These are phyloP conservation scores for Colletotrichum euphorbiae DNA, from an alignment of 2,329 filamentous ascomycete genomes.

Conservation along the genomic window DNA sequence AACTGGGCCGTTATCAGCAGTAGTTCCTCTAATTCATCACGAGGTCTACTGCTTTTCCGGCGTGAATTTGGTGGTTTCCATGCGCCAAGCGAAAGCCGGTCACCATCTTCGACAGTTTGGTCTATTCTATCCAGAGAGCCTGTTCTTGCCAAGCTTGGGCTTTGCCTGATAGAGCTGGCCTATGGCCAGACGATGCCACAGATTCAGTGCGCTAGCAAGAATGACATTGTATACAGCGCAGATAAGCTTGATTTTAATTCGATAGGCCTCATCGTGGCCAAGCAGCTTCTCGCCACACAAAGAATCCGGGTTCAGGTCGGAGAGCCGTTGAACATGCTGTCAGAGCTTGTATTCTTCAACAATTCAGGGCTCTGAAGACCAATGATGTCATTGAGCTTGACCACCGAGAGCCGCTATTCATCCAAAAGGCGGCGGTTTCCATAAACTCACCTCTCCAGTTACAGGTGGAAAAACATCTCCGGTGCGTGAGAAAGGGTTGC, in stretches of 20 bases:
- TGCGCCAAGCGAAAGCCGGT: fast-evolving
- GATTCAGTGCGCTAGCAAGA: background rate
- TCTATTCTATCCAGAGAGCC: background rate
- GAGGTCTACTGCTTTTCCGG: background rate
- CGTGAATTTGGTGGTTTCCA: background rate
- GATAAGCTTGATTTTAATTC: background rate
- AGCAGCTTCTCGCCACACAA: background rate
- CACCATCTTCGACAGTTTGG: background rate
- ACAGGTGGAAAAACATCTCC: background rate
- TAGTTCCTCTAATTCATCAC: background rate
- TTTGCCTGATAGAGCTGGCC: background rate
- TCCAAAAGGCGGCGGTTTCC: background rate
- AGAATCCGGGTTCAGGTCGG: background rate
- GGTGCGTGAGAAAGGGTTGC: background rate
- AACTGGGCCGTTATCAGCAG: background rate
- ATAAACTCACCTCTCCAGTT: background rate
- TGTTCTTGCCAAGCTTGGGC: background rate
- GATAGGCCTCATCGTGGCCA: background rate
- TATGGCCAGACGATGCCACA: background rate
- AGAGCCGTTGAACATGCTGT: background rate
- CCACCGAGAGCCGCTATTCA: background rate
- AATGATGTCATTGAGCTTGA: background rate
- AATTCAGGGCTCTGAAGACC: background rate
- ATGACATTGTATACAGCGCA: background rate
- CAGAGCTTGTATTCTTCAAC: background rate